Conservation (phyloP, 2,329 filamentous ascomycete genomes). For the Pochonia chlamydosporia region DNA sequence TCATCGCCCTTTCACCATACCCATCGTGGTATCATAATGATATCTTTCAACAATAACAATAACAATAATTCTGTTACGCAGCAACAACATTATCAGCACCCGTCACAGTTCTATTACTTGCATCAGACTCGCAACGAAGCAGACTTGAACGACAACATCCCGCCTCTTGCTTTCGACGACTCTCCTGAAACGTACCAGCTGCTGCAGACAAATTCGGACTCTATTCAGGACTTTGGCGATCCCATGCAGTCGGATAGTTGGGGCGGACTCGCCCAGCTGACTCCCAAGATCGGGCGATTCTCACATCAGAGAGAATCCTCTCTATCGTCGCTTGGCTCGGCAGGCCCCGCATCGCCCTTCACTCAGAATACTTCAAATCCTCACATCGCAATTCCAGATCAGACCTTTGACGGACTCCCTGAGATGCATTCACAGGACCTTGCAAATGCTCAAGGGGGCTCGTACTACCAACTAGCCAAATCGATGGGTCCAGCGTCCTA, state of each 20-base stretch:
- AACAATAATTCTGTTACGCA: neutral
- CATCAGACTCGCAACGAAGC: neutral
- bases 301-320: conserved; percentile 56
- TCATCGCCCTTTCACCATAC: neutral
- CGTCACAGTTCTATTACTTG: neutral
- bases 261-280: conserved; percentile 30
- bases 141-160: neutral
- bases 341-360: conserved; percentile 55
- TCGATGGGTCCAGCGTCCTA: conserved; percentile 31
- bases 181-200: neutral
- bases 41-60: neutral
- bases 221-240: neutral
- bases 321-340: conserved; percentile 53
- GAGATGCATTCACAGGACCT: conserved; percentile 30
- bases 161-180: neutral
- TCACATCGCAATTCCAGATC: conserved; percentile 50
- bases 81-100: neutral
- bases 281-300: conserved; percentile 31
- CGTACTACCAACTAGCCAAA: conserved; percentile 44
- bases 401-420: conserved; percentile 38
- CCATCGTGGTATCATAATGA: neutral
- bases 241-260: conserved; percentile 39
- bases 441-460: conserved; percentile 21
- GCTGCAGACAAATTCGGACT: neutral
- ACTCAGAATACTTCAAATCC: conserved; percentile 50